A percentile compares a stretch with the other conserved stretches of the same genome.
These are phyloP conservation scores for Exophiala sp. DNA, from an alignment of 2,329 filamentous ascomycete genomes.

Conservation along the genomic window DNA sequence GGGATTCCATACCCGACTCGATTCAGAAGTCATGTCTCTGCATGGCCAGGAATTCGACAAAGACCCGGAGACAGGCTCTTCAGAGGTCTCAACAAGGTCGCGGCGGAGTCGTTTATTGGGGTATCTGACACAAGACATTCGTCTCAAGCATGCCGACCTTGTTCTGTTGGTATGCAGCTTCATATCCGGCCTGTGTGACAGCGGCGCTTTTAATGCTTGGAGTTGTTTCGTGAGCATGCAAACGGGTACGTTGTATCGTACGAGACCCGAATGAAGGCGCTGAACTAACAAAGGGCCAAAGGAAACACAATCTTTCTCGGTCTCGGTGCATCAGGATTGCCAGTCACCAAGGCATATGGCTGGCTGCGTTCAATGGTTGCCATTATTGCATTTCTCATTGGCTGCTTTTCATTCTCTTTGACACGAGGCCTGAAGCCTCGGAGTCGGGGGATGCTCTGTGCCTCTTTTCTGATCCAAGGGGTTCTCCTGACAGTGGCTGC, in stretches of 20 bases:
- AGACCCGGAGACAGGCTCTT: background rate
- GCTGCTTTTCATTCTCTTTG: slow-evolving; percentile 1
- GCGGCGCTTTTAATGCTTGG: slow-evolving; percentile 42
- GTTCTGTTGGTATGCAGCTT: slow-evolving; percentile 21
- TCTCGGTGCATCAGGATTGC: slow-evolving; percentile 23
- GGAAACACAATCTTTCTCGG: slow-evolving; percentile 29
- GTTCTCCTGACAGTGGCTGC: background rate
- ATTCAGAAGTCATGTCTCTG: background rate
- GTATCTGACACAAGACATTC: background rate
- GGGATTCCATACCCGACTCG: background rate
- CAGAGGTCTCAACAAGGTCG: background rate
- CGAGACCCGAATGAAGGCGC: background rate
- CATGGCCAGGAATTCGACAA: background rate
- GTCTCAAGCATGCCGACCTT: background rate
- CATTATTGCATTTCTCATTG: background rate
- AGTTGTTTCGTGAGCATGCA: slow-evolving; percentile 45
- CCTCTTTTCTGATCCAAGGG: background rate
- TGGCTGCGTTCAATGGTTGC: background rate
- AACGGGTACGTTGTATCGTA: slow-evolving; percentile 34
- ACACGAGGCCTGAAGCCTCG: background rate
- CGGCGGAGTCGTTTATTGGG: background rate
- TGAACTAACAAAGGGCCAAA: background rate
- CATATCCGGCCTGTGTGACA: slow-evolving; percentile 41
- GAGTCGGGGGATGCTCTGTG: background rate
- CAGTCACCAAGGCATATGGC: background rate